Evolutionary conservation across 2,329 filamentous ascomycete species (phyloP).

Genomic region (Aspergillus sp.): DNA sequence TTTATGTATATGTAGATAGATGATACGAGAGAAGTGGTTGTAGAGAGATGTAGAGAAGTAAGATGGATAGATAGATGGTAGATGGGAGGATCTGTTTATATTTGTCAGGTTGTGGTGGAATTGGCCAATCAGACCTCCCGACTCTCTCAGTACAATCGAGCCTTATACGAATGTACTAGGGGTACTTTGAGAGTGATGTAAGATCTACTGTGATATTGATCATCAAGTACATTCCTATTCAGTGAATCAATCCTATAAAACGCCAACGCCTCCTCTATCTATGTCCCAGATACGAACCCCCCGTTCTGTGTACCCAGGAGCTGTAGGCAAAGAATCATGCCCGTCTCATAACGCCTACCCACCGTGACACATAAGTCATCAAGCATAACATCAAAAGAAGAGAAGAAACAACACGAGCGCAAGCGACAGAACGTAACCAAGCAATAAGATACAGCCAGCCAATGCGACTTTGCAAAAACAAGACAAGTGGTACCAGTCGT

Average conservation of each 20-base stretch:
- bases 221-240: no score
- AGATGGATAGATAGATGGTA: background rate
- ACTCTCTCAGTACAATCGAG: background rate
- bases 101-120: constrained; percentile 5
- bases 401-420: background rate
- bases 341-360: background rate
- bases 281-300: background rate
- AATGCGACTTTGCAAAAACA: background rate
- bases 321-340: background rate
- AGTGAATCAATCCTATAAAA: no score
- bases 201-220: no score
- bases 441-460: background rate
- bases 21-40: background rate
- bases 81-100: background rate
- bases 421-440: background rate
- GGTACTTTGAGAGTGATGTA: background rate
- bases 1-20: constrained; percentile 24
- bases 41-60: background rate
- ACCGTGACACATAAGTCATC: background rate
- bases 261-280: background rate
- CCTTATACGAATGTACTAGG: background rate
- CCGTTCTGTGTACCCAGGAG: background rate
- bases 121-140: constrained; percentile 8
- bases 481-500: constrained; percentile 2
- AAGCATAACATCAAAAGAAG: background rate